Base-by-base conservation (phyloP, 148 eudicot species). In the Euryodendron excelsum region DNA sequence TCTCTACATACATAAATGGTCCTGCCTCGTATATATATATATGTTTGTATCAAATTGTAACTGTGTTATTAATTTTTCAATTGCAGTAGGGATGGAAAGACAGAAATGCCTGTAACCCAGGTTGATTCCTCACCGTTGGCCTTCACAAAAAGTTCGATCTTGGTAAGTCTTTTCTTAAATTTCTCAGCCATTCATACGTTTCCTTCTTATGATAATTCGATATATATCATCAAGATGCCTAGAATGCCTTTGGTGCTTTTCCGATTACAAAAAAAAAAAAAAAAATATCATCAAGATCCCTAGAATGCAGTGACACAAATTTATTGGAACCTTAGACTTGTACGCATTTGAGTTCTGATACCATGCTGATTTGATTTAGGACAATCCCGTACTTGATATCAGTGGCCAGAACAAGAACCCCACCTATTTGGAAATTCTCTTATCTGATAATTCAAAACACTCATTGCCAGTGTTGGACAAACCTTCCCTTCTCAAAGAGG, bases 381-480 rank as follows among this genome's bases (percentile, higher is more conserved):
- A 18, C 21, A 72, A 52, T 21, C 17, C 62, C 12, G 12, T 30
- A 50, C 58, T 5, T 23, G 79, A 75, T 14, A 76, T 20, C 20
- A 61, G 27, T 79, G 71, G 55, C 44, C 72, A 25, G 28, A 39
- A 69, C n/a, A n/a, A 74, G 73, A 69, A 45, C 20, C 58, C 60
- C 20, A 30, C 37, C 39, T 30, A 30, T 63, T 12, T 28, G n/a
- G 28, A 31, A 12, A 47, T 47, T 28, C 37, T 61, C 2, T 75
- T 61, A 12, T 62, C 67, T 60, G 78, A 75, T 61, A 28, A 75
- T 41, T 30, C 68, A 18, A 75, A 47, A 47, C 28, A 27, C 15
- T 56, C 15, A 39, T 7, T 28, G 59, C 45, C 45, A 41, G 69
- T 15, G 9, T 37, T 53, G 17, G 58, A 52, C 27, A 60, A 30